Evolutionary conservation across 1,284 basidiomycete species (phyloP).

Genomic region (Ustilago xerochloae): DNA sequence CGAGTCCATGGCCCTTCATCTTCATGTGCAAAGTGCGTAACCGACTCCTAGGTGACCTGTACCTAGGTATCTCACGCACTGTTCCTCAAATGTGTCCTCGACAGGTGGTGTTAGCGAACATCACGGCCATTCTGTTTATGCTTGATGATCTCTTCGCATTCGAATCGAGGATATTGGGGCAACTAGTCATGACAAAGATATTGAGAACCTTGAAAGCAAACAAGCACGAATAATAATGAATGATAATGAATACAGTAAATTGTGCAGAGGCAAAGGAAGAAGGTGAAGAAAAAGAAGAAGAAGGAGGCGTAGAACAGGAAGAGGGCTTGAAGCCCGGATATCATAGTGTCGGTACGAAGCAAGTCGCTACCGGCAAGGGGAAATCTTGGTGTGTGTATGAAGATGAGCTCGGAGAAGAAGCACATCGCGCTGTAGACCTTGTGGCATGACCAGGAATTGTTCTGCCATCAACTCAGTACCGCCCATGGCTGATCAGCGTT

Average conservation of each 20-base stretch:
- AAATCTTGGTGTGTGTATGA: not conserved
- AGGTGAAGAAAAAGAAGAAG: constrained; percentile 3
- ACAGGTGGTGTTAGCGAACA: no score
- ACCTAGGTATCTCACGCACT: no score
- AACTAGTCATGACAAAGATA: constrained; percentile 8
- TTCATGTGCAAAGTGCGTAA: no score
- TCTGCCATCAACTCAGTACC: constrained; percentile 34
- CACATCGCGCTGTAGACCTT: constrained; percentile 4
- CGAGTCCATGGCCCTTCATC: no score
- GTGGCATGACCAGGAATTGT: not conserved
- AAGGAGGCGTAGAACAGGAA: not conserved
- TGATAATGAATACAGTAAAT: constrained; percentile 27
- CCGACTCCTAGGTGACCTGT: no score
- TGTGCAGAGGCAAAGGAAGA: constrained; percentile 6
- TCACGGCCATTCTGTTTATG: not conserved
- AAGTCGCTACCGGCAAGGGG: not conserved
- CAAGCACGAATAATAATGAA: constrained; percentile 2
- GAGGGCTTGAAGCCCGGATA: constrained; percentile 20
- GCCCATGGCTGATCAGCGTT: constrained; percentile 51
- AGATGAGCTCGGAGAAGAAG: constrained; percentile 1
- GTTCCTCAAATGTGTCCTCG: no score
- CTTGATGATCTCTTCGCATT: constrained; percentile 7
- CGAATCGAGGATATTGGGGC: not conserved
- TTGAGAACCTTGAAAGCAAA: constrained; percentile 1
- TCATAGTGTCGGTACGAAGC: constrained; percentile 5